phyloP scores from a whole-genome alignment of 345 rosid species.

The Eucalyptus pumila region DNA sequence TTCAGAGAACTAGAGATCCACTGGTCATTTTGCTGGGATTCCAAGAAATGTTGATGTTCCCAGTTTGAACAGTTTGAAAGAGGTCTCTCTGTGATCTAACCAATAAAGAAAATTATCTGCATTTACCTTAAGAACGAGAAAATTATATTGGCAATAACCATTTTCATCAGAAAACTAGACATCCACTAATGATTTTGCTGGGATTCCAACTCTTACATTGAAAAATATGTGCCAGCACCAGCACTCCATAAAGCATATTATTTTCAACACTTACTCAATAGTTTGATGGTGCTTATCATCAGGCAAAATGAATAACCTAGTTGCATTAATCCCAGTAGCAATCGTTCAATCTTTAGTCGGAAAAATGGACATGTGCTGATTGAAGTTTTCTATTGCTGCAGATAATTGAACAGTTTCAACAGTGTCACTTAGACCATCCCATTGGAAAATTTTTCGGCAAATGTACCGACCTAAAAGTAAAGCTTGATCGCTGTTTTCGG shows the following conservation, averaged over 20 bases:
- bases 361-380: not conserved
- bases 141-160: not conserved
- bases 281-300: not conserved
- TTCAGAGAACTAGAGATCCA: not conserved
- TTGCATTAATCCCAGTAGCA: not conserved
- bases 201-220: not conserved
- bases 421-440: slow-evolving; percentile 85
- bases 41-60: not conserved
- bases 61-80: not conserved
- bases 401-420: slow-evolving; percentile 85
- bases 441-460: slow-evolving; percentile 75
- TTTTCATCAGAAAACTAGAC: not conserved
- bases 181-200: not conserved
- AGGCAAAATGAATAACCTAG: not conserved
- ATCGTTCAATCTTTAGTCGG: not conserved
- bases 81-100: not conserved
- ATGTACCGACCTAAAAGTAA: slow-evolving; percentile 70
- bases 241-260: not conserved
- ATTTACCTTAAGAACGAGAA: not conserved
- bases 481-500: slow-evolving; percentile 82
- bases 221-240: not conserved
- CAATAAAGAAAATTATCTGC: not conserved
- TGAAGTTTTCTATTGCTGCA: not conserved
- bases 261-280: not conserved
- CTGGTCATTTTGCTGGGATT: too few species aligned